These are phyloP conservation scores for Botrytis cinerea DNA, from an alignment of 2,329 filamentous ascomycete genomes.

Conservation along the genomic window DNA sequence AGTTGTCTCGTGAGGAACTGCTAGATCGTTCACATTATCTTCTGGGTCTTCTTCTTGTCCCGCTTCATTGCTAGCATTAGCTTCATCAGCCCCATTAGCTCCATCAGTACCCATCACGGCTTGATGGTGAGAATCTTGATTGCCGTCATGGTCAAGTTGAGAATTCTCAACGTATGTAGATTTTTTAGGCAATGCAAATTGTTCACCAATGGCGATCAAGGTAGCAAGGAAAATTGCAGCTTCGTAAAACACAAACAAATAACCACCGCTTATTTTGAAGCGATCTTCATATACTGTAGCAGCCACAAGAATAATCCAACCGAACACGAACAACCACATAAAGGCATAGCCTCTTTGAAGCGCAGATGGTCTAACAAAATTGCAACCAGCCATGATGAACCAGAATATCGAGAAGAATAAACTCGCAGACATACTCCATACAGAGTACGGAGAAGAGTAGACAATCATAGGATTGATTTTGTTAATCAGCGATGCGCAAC, in stretches of 20 bases:
- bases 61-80: slow-evolving; percentile 36
- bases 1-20: slow-evolving; percentile 50
- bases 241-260: slow-evolving; percentile 80
- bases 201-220: slow-evolving; percentile 74
- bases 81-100: slow-evolving; percentile 44
- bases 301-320: slow-evolving; percentile 71
- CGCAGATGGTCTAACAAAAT: slow-evolving; percentile 80
- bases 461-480: slow-evolving; percentile 88
- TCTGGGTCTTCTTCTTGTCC: slow-evolving; percentile 39
- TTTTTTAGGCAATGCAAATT: slow-evolving; percentile 75
- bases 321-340: slow-evolving; percentile 79
- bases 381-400: slow-evolving; percentile 77
- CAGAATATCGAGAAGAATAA: slow-evolving; percentile 80
- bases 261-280: slow-evolving; percentile 71
- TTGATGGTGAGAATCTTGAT: slow-evolving; percentile 35
- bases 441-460: slow-evolving; percentile 85
- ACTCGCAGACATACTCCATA: slow-evolving; percentile 85
- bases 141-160: slow-evolving; percentile 50
- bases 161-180: slow-evolving; percentile 64
- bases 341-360: slow-evolving; percentile 79
- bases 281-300: slow-evolving; percentile 77
- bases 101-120: slow-evolving; percentile 41
- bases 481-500: slow-evolving; percentile 70
- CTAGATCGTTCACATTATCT: background rate
- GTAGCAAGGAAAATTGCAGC: slow-evolving; percentile 73